These are phyloP conservation scores for Cenchrus americanus DNA, from an alignment of 176 grass and related monocot genomes.

Conservation along the genomic window DNA sequence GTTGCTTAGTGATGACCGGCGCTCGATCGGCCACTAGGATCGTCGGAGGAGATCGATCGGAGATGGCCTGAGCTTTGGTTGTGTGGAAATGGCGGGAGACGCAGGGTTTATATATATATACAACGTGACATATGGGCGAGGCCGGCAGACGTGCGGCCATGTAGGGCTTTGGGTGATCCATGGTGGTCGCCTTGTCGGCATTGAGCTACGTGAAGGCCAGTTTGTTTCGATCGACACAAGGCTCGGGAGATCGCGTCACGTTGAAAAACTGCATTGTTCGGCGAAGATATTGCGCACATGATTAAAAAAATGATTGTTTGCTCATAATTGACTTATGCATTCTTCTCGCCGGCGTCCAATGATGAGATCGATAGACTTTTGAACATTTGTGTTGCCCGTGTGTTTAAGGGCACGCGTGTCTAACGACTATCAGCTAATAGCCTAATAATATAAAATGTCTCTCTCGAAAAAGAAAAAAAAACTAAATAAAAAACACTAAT, in stretches of 20 bases:
- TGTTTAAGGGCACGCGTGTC: neutral
- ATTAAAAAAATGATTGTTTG: neutral
- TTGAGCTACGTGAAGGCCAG: slow-evolving; percentile 43
- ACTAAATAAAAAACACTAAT: neutral
- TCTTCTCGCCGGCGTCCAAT: neutral
- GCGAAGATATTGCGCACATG: slow-evolving; percentile 10
- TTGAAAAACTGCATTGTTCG: neutral
- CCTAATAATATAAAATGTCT: too few species aligned
- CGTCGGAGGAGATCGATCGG: neutral
- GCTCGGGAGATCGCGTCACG: neutral
- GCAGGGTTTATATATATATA: slow-evolving; percentile 30
- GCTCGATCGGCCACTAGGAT: neutral
- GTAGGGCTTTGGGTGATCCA: slow-evolving; percentile 16
- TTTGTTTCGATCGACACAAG: neutral
- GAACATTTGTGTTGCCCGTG: neutral
- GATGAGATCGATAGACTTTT: neutral
- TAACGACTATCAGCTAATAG: neutral
- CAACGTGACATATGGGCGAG: neutral
- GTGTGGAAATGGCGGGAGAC: slow-evolving; percentile 8
- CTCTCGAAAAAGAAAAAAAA: neutral
- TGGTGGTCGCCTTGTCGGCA: slow-evolving; percentile 8
- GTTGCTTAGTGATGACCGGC: neutral
- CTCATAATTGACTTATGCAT: neutral
- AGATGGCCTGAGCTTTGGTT: neutral
- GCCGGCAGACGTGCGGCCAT: slow-evolving; percentile 45